Evolutionary conservation across 176 grass and related monocot genomes (phyloP).

Genomic region (Ensete glaucum): DNA sequence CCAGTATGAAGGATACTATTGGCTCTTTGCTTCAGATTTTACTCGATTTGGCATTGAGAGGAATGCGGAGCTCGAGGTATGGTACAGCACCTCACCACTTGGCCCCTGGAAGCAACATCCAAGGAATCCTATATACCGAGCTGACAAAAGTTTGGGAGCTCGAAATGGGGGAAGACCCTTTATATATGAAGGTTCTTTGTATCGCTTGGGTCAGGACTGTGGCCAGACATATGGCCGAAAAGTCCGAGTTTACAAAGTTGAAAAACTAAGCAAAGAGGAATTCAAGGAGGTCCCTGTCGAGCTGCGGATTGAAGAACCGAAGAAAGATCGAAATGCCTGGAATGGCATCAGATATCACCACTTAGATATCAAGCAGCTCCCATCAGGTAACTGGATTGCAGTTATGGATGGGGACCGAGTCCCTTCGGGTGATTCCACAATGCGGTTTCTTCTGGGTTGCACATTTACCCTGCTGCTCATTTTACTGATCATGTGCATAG

Average conservation of each 20-base stretch:
- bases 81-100: constrained; percentile 70
- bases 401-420: constrained; percentile 94
- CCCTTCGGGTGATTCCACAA: constrained; percentile 69
- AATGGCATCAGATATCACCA: constrained; percentile 95
- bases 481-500: constrained; percentile 44
- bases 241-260: constrained; percentile 65
- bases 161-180: constrained; percentile 85
- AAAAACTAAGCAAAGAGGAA: constrained; percentile 79
- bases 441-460: constrained; percentile 57
- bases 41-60: constrained; percentile 64
- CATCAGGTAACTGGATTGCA: constrained; percentile 77
- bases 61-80: constrained; percentile 95
- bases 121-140: constrained; percentile 79
- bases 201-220: constrained; percentile 86
- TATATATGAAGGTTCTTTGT: constrained; percentile 61
- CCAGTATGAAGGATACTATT: constrained; percentile 61
- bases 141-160: constrained; percentile 81
- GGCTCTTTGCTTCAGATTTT: constrained; percentile 87
- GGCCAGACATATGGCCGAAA: constrained; percentile 68
- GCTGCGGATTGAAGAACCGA: constrained; percentile 59
- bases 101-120: constrained; percentile 86
- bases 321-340: constrained; percentile 85
- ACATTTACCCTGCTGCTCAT: constrained; percentile 30
- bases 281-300: constrained; percentile 71
- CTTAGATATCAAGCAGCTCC: constrained; percentile 59